Conservation (phyloP, 768 basidiomycete species). For the Suillus paluster region DNA sequence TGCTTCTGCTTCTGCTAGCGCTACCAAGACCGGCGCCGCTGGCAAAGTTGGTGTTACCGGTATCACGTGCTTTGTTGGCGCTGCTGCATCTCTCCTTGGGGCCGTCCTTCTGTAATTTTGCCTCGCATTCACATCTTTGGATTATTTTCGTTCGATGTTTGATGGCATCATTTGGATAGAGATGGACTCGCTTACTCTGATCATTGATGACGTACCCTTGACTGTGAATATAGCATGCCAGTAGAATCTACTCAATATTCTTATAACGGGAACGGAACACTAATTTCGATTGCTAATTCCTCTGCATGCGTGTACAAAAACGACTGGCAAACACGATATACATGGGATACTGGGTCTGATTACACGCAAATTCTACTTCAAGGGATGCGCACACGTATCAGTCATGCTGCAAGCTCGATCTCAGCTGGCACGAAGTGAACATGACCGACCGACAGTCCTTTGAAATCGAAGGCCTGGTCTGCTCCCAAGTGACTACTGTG, state of each 20-base stretch:
- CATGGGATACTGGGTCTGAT: background rate
- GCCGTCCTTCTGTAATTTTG: slow-evolving; percentile 20
- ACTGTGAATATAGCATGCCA: slow-evolving; percentile 13
- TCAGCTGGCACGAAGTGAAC: background rate
- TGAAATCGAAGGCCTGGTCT: too few relatives aligned
- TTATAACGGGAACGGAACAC: slow-evolving; percentile 11
- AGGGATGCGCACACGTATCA: background rate
- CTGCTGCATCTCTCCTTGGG: slow-evolving; percentile 26
- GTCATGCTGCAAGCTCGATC: background rate
- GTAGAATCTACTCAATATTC: background rate
- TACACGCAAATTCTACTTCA: background rate
- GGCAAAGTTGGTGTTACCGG: slow-evolving; percentile 26
- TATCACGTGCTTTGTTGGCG: slow-evolving; percentile 24
- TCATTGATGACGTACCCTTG: slow-evolving; percentile 6
- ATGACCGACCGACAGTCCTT: background rate
- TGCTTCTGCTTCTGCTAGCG: slow-evolving; percentile 13
- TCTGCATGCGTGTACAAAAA: background rate
- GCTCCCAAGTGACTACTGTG: background rate
- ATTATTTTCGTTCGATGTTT: background rate
- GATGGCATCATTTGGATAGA: background rate
- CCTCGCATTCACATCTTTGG: background rate
- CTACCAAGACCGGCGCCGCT: slow-evolving; percentile 17
- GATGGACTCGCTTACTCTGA: background rate
- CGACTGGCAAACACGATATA: background rate
- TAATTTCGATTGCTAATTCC: slow-evolving; percentile 11